phyloP scores from a whole-genome alignment of 164 flowering plant species.

The Piper betle region DNA sequence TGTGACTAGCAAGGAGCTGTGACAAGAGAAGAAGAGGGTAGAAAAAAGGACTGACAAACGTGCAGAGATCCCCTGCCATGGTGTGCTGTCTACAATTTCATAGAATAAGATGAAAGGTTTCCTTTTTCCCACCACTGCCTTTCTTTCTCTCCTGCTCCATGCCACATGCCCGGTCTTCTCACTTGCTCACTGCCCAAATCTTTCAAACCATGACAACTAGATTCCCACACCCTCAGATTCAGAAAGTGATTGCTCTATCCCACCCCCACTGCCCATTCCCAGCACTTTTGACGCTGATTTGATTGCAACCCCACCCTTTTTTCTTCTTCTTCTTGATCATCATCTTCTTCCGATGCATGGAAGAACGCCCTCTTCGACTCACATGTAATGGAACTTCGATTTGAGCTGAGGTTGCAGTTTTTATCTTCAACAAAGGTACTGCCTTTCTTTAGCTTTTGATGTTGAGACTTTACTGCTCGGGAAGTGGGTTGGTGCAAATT shows the following conservation, averaged over 20 bases:
- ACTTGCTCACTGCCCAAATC: background rate
- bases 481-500: no score
- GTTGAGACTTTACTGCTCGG: no score
- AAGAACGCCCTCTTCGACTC: background rate
- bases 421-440: background rate
- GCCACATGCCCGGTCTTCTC: background rate
- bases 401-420: background rate
- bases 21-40: no score
- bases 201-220: background rate
- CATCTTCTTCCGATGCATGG: background rate
- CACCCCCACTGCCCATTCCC: background rate
- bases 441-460: conserved; percentile 3
- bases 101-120: background rate
- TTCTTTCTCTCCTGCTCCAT: background rate
- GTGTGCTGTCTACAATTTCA: background rate
- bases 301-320: background rate
- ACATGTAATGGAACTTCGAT: background rate
- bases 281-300: background rate
- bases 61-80: background rate
- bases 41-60: background rate
- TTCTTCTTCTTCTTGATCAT: background rate
- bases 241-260: background rate
- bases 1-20: no score
- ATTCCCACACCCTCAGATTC: background rate
- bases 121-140: no score